These are phyloP conservation scores for Neodidymelliopsis sp. DNA, from an alignment of 2,329 filamentous ascomycete species.

Conservation along the genomic window DNA sequence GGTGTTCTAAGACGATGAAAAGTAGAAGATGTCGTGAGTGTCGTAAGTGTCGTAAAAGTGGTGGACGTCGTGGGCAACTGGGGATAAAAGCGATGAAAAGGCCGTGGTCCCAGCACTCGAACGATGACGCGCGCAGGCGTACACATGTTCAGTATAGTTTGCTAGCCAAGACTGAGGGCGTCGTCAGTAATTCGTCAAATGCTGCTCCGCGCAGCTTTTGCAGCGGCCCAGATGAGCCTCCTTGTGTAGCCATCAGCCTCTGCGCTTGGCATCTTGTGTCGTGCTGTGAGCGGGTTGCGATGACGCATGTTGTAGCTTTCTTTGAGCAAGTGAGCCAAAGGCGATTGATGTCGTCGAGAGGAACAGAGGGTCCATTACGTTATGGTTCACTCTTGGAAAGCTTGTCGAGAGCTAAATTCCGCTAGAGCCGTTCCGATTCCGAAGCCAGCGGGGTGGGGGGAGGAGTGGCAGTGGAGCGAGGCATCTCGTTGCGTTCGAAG, in stretches of 20 bases:
- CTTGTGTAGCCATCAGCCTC: conserved; percentile 16
- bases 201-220: not conserved
- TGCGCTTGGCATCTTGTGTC: conserved; percentile 23
- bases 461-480: not conserved
- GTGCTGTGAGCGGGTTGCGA: conserved; percentile 23
- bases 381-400: conserved; percentile 12
- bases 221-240: conserved; percentile 21
- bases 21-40: not conserved
- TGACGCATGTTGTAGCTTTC: conserved; percentile 23
- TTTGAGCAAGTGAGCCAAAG: not conserved
- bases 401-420: conserved; percentile 9
- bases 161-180: conserved; percentile 10
- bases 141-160: conserved; percentile 14
- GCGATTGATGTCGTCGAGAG: not conserved
- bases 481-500: too few relatives aligned
- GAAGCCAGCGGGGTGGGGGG: conserved; percentile 1
- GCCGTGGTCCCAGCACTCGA: conserved; percentile 13
- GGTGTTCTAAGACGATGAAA: not conserved
- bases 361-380: conserved; percentile 12
- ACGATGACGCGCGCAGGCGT: conserved; percentile 21
- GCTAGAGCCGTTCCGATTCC: conserved; percentile 13
- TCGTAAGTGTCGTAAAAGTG: not conserved
- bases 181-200: conserved; percentile 3
- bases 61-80: not conserved
- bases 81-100: not conserved